phyloP scores from a whole-genome alignment of 1,139 yeast genomes.

The Suhomyces atakaporum region DNA sequence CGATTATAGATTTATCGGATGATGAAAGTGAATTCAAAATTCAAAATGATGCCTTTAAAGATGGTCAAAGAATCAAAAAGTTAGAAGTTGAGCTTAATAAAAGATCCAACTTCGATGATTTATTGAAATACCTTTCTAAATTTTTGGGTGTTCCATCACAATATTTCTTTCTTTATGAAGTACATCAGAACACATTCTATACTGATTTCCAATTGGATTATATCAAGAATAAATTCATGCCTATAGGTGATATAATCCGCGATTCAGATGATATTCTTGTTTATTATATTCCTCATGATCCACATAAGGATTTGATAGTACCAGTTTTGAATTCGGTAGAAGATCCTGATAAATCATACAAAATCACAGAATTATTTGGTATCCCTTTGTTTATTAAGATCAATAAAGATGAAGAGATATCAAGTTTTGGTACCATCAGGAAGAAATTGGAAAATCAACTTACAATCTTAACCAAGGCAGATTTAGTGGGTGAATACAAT shows the following conservation, averaged over 20 bases:
- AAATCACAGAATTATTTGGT: conserved; percentile 53
- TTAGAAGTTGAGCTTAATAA: conserved; percentile 74
- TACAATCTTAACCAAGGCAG: conserved; percentile 28
- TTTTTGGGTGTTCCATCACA: conserved; percentile 47
- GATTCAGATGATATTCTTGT: conserved; percentile 66
- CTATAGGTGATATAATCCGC: conserved; percentile 69
- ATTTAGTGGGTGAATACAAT: conserved; percentile 27
- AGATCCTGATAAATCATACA: conserved; percentile 43
- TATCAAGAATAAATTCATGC: conserved; percentile 60
- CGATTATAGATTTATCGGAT: conserved; percentile 60
- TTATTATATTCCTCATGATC: conserved; percentile 60
- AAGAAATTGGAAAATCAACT: conserved; percentile 51
- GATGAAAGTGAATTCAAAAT: conserved; percentile 30
- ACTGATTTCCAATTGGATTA: conserved; percentile 65
- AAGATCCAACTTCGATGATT: conserved; percentile 63
- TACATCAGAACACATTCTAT: conserved; percentile 70
- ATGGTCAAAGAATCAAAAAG: conserved; percentile 26
- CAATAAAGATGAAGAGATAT: conserved; percentile 47
- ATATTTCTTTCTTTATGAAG: conserved; percentile 64
- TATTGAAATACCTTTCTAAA: conserved; percentile 60
- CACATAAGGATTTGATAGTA: conserved; percentile 51
- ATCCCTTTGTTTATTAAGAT: conserved; percentile 73
- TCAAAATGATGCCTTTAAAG: conserved; percentile 1
- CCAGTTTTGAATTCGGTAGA: conserved; percentile 66
- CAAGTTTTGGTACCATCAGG: conserved; percentile 54